Percentiles rank a stretch among this genome's conserved stretches.
Evolutionary conservation across 345 rosid species (phyloP).

Genomic region (Streptanthus diversifolius): DNA sequence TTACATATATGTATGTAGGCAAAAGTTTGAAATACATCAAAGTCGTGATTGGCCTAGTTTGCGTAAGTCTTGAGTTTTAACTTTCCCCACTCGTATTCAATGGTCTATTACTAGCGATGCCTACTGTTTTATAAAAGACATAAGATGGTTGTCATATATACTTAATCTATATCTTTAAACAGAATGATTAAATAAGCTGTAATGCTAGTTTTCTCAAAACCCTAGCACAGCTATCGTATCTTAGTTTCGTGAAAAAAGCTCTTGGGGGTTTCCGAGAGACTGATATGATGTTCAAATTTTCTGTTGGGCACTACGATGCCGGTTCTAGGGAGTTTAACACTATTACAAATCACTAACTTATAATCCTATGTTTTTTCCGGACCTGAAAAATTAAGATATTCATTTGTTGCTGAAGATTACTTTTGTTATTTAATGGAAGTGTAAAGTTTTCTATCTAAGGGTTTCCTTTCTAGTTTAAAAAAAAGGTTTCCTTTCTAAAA

Average conservation of each 20-base stretch:
- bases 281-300: neutral
- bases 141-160: neutral
- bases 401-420: no score
- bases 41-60: conserved; percentile 19
- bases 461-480: no score
- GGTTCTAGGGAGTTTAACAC: no score
- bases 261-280: neutral
- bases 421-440: no score
- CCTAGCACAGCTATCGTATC: neutral
- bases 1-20: neutral
- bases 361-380: no score
- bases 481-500: no score
- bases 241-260: neutral
- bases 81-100: neutral
- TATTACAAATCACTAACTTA: no score
- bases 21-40: conserved; percentile 2
- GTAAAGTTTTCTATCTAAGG: no score
- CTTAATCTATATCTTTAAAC: neutral
- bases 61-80: conserved; percentile 8
- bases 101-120: neutral
- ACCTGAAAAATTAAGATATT: no score
- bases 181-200: neutral
- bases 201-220: neutral
- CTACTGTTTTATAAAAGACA: neutral
- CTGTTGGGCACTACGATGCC: neutral